These are phyloP conservation scores for Juglanconis oblonga DNA, from an alignment of 2,329 filamentous ascomycete genomes.

Conservation along the genomic window DNA sequence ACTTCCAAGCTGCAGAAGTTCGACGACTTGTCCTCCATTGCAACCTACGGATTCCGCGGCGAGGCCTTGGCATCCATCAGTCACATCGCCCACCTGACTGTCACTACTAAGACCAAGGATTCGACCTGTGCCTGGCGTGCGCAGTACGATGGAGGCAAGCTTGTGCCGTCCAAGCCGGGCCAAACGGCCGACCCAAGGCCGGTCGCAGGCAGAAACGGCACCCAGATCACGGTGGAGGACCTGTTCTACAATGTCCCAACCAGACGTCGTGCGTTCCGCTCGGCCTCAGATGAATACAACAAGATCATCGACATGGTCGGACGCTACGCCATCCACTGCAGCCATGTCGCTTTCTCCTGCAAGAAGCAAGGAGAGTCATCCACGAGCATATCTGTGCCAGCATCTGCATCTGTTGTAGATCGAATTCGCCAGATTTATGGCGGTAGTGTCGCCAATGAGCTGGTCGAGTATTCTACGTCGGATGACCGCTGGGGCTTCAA, in stretches of 20 bases:
- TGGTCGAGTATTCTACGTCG: conserved; percentile 70
- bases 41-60: conserved; percentile 95
- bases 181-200: conserved; percentile 83
- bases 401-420: conserved; percentile 69
- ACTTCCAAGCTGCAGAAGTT: conserved; percentile 94
- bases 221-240: conserved; percentile 94
- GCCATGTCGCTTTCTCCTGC: conserved; percentile 89
- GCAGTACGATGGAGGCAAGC: conserved; percentile 78
- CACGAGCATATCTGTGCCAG: conserved; percentile 75
- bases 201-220: conserved; percentile 82
- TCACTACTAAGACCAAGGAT: conserved; percentile 89
- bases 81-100: conserved; percentile 92
- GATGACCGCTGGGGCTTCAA: conserved; percentile 82
- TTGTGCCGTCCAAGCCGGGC: conserved; percentile 81
- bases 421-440: conserved; percentile 90
- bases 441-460: conserved; percentile 78
- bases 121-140: conserved; percentile 89
- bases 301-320: conserved; percentile 96
- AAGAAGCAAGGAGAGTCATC: conserved; percentile 92
- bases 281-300: conserved; percentile 89
- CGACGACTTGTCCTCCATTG: conserved; percentile 85
- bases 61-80: conserved; percentile 97
- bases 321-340: conserved; percentile 88
- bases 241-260: conserved; percentile 96
- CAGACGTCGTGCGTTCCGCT: conserved; percentile 83